Conservation (phyloP, 2,329 filamentous ascomycete species). For the Clonostachys chloroleuca region DNA sequence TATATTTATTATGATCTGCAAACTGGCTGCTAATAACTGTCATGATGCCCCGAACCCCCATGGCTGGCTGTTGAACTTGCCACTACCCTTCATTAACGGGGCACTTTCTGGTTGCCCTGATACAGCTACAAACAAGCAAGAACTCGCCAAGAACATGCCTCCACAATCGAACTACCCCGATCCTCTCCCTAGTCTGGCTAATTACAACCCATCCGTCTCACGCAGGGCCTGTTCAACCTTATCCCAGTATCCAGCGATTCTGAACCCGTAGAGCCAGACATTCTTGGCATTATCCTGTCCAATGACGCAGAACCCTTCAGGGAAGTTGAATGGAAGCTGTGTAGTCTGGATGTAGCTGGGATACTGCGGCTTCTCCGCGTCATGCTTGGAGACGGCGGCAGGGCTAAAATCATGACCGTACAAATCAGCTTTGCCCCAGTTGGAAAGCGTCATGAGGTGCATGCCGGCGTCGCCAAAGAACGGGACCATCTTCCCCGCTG, state of each 20-base stretch:
- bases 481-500: constrained; percentile 13
- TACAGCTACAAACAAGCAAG: no score
- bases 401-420: not conserved
- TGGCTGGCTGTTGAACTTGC: no score
- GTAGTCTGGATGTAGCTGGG: constrained; percentile 9
- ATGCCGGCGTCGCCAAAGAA: constrained; percentile 22
- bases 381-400: not conserved
- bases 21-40: no score
- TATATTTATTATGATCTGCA: no score
- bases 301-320: constrained; percentile 11
- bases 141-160: no score
- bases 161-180: no score
- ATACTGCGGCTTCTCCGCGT: constrained; percentile 1
- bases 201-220: no score
- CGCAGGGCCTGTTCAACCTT: constrained; percentile 6
- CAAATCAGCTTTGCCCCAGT: constrained; percentile 19
- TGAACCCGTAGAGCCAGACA: constrained; percentile 18
- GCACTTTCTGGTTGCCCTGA: no score
- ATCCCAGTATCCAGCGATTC: constrained; percentile 12
- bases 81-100: no score
- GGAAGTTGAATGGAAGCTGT: constrained; percentile 7
- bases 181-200: no score
- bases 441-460: constrained; percentile 20
- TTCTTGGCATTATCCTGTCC: constrained; percentile 22
- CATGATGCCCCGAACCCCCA: no score